Conservation (phyloP, 106 monocot species). For the Dactylorhiza incarnata region DNA sequence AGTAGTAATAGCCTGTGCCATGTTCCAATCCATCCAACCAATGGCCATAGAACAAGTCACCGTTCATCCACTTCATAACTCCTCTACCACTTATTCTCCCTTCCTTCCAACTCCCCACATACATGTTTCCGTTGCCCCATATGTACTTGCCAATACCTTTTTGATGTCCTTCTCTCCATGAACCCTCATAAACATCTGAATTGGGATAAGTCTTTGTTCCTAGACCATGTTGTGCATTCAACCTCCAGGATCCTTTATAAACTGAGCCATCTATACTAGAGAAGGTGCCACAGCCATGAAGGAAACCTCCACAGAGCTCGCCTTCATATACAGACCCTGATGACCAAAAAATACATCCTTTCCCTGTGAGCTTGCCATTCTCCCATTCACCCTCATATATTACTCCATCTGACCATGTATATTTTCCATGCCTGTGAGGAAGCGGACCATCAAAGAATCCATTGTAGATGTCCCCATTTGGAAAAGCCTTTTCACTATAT, state of each 20-base stretch:
- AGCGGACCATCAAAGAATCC: slow-evolving; percentile 50
- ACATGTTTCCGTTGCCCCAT: slow-evolving; percentile 70
- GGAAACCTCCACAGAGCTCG: slow-evolving; percentile 71
- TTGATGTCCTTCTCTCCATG: slow-evolving; percentile 77
- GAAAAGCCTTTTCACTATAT: slow-evolving; percentile 35
- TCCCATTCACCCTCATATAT: slow-evolving; percentile 76
- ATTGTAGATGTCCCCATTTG: slow-evolving; percentile 71
- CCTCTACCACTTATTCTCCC: slow-evolving; percentile 91
- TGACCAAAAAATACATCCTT: slow-evolving; percentile 52
- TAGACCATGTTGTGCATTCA: slow-evolving; percentile 76
- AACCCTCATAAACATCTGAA: slow-evolving; percentile 68
- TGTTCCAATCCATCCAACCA: slow-evolving; percentile 84
- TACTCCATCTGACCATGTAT: slow-evolving; percentile 70
- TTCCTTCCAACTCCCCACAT: slow-evolving; percentile 74
- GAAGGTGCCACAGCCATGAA: slow-evolving; percentile 71
- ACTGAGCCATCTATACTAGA: slow-evolving; percentile 49
- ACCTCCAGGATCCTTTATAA: slow-evolving; percentile 77
- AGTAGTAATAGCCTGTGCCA: slow-evolving; percentile 68
- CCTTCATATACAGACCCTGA: slow-evolving; percentile 82
- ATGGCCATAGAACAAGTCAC: slow-evolving; percentile 63
- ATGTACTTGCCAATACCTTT: slow-evolving; percentile 73
- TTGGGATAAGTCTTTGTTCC: slow-evolving; percentile 66
- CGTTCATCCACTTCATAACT: slow-evolving; percentile 73
- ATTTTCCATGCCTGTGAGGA: slow-evolving; percentile 79
- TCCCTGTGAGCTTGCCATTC: slow-evolving; percentile 62